These are phyloP conservation scores for Tolypocladium nubicola DNA, from an alignment of 2,329 filamentous ascomycete genomes.

Conservation along the genomic window DNA sequence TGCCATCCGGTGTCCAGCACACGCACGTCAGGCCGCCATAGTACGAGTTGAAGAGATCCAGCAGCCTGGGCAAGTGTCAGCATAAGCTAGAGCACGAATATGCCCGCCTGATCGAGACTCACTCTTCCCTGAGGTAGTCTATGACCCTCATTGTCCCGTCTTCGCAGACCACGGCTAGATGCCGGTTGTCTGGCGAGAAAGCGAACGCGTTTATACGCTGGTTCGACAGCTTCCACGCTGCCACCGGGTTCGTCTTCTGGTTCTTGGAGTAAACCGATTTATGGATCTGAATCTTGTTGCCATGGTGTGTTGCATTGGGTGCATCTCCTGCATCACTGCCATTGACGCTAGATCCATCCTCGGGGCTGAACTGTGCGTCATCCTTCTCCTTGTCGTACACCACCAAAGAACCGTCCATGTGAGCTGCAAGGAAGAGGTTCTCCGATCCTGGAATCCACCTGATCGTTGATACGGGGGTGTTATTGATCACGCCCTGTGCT, in stretches of 20 bases:
- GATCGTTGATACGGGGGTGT: slow-evolving; percentile 75
- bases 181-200: slow-evolving; percentile 80
- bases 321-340: slow-evolving; percentile 32
- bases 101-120: slow-evolving; percentile 19
- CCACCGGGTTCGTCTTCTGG: slow-evolving; percentile 86
- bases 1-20: slow-evolving; percentile 94
- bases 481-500: slow-evolving; percentile 71
- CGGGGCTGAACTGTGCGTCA: slow-evolving; percentile 66
- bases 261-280: slow-evolving; percentile 93
- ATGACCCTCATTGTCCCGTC: slow-evolving; percentile 84
- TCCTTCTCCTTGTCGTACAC: slow-evolving; percentile 98
- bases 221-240: slow-evolving; percentile 85
- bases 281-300: slow-evolving; percentile 55
- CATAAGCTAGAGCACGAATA: not conserved
- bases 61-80: slow-evolving; percentile 43
- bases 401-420: slow-evolving; percentile 82
- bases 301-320: slow-evolving; percentile 19
- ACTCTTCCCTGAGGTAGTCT: slow-evolving; percentile 87
- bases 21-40: slow-evolving; percentile 90
- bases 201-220: slow-evolving; percentile 84
- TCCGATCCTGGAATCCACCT: slow-evolving; percentile 92
- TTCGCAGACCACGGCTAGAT: slow-evolving; percentile 83
- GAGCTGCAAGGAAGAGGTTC: slow-evolving; percentile 81
- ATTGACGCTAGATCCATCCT: slow-evolving; percentile 58
- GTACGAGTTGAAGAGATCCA: slow-evolving; percentile 81